Conservation (phyloP, 495 filamentous ascomycete species). For the Xylaria intraflava region DNA sequence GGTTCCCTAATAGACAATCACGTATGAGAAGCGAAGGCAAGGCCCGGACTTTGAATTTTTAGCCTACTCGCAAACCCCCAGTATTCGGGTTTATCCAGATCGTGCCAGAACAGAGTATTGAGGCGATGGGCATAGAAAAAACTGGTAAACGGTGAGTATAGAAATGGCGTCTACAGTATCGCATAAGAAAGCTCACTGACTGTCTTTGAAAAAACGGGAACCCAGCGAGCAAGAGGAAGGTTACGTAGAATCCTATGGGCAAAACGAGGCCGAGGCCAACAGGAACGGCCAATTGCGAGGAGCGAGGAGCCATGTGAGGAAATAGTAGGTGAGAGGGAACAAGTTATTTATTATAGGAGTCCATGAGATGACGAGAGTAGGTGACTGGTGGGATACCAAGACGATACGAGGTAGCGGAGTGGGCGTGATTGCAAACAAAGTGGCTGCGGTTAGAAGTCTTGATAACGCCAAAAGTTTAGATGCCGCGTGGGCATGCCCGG, state of each 20-base stretch:
- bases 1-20: slow-evolving; percentile 43
- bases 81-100: slow-evolving; percentile 63
- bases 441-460: too few relatives aligned
- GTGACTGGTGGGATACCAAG: too few relatives aligned
- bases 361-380: too few relatives aligned
- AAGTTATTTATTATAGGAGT: neutral
- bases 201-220: slow-evolving; percentile 53
- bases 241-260: slow-evolving; percentile 34
- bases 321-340: neutral
- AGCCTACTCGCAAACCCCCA: slow-evolving; percentile 77
- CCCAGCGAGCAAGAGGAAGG: slow-evolving; percentile 40
- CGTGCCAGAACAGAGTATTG: slow-evolving; percentile 59
- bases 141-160: slow-evolving; percentile 33
- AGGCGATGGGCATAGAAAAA: slow-evolving; percentile 72
- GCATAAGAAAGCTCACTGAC: slow-evolving; percentile 33
- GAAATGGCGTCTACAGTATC: neutral
- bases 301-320: slow-evolving; percentile 13
- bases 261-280: slow-evolving; percentile 28
- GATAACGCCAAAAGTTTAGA: too few relatives aligned
- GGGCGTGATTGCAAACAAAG: too few relatives aligned
- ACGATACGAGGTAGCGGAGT: too few relatives aligned
- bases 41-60: neutral
- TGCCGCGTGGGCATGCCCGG: too few relatives aligned
- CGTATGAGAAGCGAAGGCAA: neutral
- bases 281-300: slow-evolving; percentile 20